Percentiles rank a stretch among this genome's conserved stretches.
Conservation (phyloP, 2,329 filamentous ascomycete species). For the Blumeriella jaapii region DNA sequence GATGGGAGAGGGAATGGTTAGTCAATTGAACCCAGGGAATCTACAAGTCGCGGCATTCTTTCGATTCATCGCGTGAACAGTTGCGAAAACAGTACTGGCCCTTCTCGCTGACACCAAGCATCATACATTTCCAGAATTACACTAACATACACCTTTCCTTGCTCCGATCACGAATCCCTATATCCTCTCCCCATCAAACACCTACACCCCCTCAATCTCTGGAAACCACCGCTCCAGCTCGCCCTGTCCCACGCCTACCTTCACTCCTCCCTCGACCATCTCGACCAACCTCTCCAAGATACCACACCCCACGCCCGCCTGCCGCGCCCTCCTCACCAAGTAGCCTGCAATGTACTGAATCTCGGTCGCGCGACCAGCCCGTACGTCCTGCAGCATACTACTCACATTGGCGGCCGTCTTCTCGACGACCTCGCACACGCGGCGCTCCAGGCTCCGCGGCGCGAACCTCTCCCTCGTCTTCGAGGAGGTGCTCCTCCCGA, state of each 20-base stretch:
- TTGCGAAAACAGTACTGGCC: too few species aligned
- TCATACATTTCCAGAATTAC: too few species aligned
- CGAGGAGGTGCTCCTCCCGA: conserved; percentile 1
- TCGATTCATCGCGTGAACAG: too few species aligned
- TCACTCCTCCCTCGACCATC: neutral
- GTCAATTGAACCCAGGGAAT: too few species aligned
- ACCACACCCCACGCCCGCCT: conserved; percentile 26
- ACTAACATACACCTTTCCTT: too few species aligned
- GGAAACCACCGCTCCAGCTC: conserved; percentile 26
- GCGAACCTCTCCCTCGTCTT: conserved; percentile 4
- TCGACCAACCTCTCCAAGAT: conserved; percentile 33
- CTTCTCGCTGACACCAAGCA: too few species aligned
- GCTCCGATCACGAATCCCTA: too few species aligned
- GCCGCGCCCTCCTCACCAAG: conserved; percentile 27
- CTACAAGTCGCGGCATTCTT: too few species aligned
- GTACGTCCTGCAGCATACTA: conserved; percentile 51
- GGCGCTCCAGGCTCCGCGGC: neutral
- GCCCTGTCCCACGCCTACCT: conserved; percentile 12
- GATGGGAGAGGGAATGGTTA: too few species aligned
- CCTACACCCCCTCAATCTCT: conserved; percentile 26
- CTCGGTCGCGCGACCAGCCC: conserved; percentile 40
- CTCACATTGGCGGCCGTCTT: conserved; percentile 43
- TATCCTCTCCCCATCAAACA: too few species aligned
- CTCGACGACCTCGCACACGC: conserved; percentile 35
- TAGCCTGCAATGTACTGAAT: conserved; percentile 49